Base-by-base conservation (phyloP, 768 basidiomycete species). In the Mycena sanguinolenta region DNA sequence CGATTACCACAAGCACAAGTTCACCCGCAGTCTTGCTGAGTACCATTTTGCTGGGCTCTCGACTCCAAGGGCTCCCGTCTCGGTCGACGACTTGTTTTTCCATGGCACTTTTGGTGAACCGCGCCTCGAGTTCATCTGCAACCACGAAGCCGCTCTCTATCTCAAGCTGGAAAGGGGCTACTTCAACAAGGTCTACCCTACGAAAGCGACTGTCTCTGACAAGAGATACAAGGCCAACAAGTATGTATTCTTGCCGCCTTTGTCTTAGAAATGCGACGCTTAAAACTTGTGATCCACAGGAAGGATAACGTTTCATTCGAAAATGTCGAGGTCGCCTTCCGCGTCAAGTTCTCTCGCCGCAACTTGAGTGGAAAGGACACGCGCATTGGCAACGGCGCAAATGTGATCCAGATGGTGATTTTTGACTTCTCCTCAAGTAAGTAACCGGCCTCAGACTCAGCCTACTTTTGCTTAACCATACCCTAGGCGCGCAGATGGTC, bases 121-220 rank as follows among this genome's bases (percentile, higher is more conserved):
- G n/a, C 68, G 65, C 39, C 65, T 77, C 32, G 69, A 75, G 52
- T 72, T 77, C 63, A 57, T 46, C 44, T 46, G 44, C 44, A 46
- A 46, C 21, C 44, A 46, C 67, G 76, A 77, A 58, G 66, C 62
- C 14, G 69, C 72, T 25, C 65, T 77, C 27, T 54, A 61, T 57
- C 39, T 77, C 57, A 67, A 54, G n/a, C 36, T 77, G 19, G 54
- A 73, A 36, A 52, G 32, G 16, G 76, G 75, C 32, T 75, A 75
- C 52, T 63, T 73, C 63, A 76, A 72, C 52, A 63, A 36, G 54
- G 73, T 58, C 4, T 58, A 69, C 42, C 65, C 34, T 12, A 58
- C 39, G 27, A 74, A 71, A 23, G 34, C 58, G 46, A 57, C 55
- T 6, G 14, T 39, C 39, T n/a, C n/a, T n/a, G n/a, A n/a, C 32